phyloP scores from a whole-genome alignment of 441 rosid species.

The Pelargonium exstipulatum region DNA sequence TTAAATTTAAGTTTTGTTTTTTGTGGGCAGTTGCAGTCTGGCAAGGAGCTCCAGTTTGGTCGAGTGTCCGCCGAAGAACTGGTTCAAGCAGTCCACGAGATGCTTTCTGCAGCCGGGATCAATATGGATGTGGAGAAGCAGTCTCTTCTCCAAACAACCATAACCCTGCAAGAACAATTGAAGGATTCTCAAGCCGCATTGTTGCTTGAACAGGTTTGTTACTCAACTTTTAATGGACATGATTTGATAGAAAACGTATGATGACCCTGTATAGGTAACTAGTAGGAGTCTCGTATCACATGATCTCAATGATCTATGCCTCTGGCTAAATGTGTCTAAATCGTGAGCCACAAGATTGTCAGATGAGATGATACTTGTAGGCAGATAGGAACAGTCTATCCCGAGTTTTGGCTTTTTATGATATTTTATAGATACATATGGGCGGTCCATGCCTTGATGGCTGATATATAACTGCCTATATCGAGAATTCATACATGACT shows the following conservation, averaged over 20 bases:
- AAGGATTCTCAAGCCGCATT: slow-evolving; percentile 75
- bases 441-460: too few relatives aligned
- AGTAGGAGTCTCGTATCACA: too few relatives aligned
- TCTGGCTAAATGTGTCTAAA: too few relatives aligned
- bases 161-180: slow-evolving; percentile 72
- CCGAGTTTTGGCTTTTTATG: too few relatives aligned
- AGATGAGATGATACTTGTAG: too few relatives aligned
- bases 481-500: too few relatives aligned
- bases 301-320: too few relatives aligned
- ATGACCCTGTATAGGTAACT: too few relatives aligned
- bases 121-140: slow-evolving; percentile 77
- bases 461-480: too few relatives aligned
- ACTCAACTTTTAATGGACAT: slow-evolving; percentile 2
- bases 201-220: slow-evolving; percentile 77
- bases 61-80: slow-evolving; percentile 78
- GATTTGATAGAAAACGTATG: background rate
- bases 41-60: slow-evolving; percentile 57
- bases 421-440: too few relatives aligned
- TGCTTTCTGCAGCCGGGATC: slow-evolving; percentile 93
- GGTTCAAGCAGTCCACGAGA: slow-evolving; percentile 88
- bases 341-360: too few relatives aligned
- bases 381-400: too few relatives aligned
- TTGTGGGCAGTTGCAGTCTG: slow-evolving; percentile 36
- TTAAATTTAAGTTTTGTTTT: slow-evolving; percentile 17
- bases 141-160: slow-evolving; percentile 61